Percentiles rank a stretch among this genome's conserved stretches.
Evolutionary conservation across 169 alveolate species (phyloP).

Genomic region (Plasmodium malariae): DNA sequence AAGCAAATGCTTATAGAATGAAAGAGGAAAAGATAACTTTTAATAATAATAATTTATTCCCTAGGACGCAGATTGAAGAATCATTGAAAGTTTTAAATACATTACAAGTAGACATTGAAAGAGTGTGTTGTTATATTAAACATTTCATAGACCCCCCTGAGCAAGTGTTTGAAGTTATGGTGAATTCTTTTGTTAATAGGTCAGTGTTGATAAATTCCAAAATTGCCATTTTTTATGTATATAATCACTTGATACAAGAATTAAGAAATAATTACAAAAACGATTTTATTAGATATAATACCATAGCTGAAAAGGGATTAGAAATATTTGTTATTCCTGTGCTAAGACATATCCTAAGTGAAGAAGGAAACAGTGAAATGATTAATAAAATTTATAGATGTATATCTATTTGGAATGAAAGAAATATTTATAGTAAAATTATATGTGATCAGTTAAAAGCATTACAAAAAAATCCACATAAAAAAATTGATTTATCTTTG

Average conservation of each 20-base stretch:
- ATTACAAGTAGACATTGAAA: conserved; percentile 71
- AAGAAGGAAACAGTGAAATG: conserved; percentile 29
- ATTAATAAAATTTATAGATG: conserved; percentile 66
- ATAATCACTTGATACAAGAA: conserved; percentile 77
- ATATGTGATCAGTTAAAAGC: conserved; percentile 70
- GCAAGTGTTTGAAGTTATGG: conserved; percentile 43
- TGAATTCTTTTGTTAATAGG: conserved; percentile 38
- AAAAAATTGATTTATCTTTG: conserved; percentile 28
- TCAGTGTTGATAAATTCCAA: conserved; percentile 40
- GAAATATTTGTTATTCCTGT: conserved; percentile 64
- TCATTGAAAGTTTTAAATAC: conserved; percentile 67
- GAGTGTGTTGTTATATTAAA: conserved; percentile 75
- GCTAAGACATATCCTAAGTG: conserved; percentile 31
- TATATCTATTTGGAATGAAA: conserved; percentile 70
- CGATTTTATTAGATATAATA: conserved; percentile 29
- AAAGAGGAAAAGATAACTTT: background rate
- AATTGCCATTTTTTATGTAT: conserved; percentile 75
- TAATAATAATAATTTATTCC: conserved; percentile 37
- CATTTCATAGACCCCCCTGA: conserved; percentile 77
- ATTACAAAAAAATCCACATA: conserved; percentile 63
- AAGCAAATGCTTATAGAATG: conserved; percentile 2
- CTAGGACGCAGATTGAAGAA: conserved; percentile 47
- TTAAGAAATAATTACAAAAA: conserved; percentile 57
- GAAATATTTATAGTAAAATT: conserved; percentile 66
- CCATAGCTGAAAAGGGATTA: conserved; percentile 64